Percentiles rank a stretch among this genome's conserved stretches.
Evolutionary conservation across 192 early-diverging fungal genomes (phyloP).

Genomic region (Phlyctochytrium planicorne): DNA sequence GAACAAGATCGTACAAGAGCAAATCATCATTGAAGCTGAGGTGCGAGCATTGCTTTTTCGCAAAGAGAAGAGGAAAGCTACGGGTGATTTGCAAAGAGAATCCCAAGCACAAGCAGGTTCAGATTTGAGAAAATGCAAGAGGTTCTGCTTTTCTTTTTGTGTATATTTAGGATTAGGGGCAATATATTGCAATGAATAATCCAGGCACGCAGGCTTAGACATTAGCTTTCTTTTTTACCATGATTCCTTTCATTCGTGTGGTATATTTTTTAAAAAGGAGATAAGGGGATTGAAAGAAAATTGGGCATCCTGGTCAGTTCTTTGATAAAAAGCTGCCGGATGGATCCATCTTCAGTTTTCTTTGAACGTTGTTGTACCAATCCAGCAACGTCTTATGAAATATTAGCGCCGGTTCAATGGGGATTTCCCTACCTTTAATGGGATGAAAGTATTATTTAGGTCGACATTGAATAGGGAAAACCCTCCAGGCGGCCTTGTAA

Average conservation of each 20-base stretch:
- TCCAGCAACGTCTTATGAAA: slow-evolving; percentile 69
- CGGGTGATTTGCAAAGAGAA: slow-evolving; percentile 89
- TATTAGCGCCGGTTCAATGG: slow-evolving; percentile 31
- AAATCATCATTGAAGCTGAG: slow-evolving; percentile 85
- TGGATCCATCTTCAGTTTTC: slow-evolving; percentile 75
- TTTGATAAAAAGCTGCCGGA: slow-evolving; percentile 22
- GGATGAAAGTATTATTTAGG: slow-evolving; percentile 42
- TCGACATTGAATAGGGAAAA: slow-evolving; percentile 51
- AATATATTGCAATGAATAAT: neutral
- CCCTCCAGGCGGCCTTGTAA: slow-evolving; percentile 48
- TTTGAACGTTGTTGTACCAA: slow-evolving; percentile 75
- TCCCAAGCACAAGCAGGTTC: slow-evolving; percentile 93
- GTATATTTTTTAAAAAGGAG: too few relatives aligned
- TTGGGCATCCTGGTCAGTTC: too few relatives aligned
- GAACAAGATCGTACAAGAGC: slow-evolving; percentile 74
- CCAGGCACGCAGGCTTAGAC: too few relatives aligned
- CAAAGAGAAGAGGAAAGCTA: slow-evolving; percentile 77
- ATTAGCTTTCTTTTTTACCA: too few relatives aligned
- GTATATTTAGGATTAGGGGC: neutral
- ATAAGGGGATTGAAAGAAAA: too few relatives aligned
- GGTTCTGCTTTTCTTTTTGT: neutral
- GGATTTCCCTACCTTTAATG: slow-evolving; percentile 34
- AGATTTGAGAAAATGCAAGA: slow-evolving; percentile 25
- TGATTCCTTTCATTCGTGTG: too few relatives aligned
- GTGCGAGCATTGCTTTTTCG: slow-evolving; percentile 88